phyloP scores from a whole-genome alignment of 257 asterid genomes.

The Voacanga thouarsii region DNA sequence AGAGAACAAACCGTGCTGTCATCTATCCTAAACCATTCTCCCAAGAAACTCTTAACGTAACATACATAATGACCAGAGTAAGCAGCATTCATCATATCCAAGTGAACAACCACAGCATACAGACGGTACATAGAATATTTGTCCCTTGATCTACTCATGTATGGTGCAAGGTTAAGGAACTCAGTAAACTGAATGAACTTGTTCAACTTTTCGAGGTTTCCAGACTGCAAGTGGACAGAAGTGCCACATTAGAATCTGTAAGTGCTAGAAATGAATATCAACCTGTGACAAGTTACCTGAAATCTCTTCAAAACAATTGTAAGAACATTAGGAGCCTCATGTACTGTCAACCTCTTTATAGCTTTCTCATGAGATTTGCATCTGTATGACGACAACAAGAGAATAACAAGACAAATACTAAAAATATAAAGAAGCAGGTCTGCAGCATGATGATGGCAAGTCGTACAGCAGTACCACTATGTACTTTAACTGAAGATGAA shows the following conservation, averaged over 20 bases:
- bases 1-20: slow-evolving; percentile 35
- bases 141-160: slow-evolving; percentile 43
- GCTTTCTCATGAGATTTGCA: slow-evolving; percentile 72
- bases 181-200: slow-evolving; percentile 43
- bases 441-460: not conserved
- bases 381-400: slow-evolving; percentile 26
- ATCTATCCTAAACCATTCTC: slow-evolving; percentile 44
- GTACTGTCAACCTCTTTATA: slow-evolving; percentile 48
- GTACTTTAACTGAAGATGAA: slow-evolving; percentile 6
- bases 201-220: slow-evolving; percentile 44
- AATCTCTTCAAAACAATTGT: slow-evolving; percentile 59
- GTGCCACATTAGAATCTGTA: not conserved
- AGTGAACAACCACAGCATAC: slow-evolving; percentile 51
- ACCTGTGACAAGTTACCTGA: slow-evolving; percentile 24
- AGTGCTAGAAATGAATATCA: not conserved
- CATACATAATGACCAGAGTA: slow-evolving; percentile 54
- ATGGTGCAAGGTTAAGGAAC: slow-evolving; percentile 44
- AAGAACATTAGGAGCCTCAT: slow-evolving; percentile 62
- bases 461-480: not conserved
- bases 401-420: not conserved
- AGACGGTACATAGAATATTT: slow-evolving; percentile 37
- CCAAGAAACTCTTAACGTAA: slow-evolving; percentile 39
- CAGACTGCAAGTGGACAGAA: slow-evolving; percentile 31
- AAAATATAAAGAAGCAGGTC: not conserved
- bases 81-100: slow-evolving; percentile 39